Base-by-base conservation (phyloP, 805 yeast genomes). In the Peterozyma xylosa region DNA sequence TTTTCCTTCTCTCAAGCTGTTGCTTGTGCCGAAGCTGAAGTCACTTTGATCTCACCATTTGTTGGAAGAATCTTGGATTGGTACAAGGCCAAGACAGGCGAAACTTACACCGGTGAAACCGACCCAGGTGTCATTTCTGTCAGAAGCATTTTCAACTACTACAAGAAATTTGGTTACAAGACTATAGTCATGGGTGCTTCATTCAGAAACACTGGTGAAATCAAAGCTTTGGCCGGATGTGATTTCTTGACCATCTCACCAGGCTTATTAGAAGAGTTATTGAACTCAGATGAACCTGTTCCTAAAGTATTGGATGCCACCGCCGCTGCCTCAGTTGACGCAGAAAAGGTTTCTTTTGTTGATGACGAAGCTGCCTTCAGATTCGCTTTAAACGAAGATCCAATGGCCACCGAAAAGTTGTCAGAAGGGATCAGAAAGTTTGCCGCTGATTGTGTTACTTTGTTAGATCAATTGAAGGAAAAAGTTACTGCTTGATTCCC, bases 161-260 rank as follows among this genome's bases (percentile, higher is more conserved):
- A 93, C 86, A 93, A 93, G 83, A 91, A 91, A 74, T 87, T 68
- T 70, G 91, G 83, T 57, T 93, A 93, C 82, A 78, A 91, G 60
- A 93, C 99, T 67, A 90, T 93, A 64, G 98, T 93, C 63, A 93
- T 93, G 99, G 99, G 99, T 71, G 99, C 99, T 48, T 91, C 98
- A 48, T 91, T 93, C 89, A 91, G 99, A 82, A 93, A 90, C 77
- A 68, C 73, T 50, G 96, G 89, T 56, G 99, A 91, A 74, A 87
- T 93, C 71, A 84, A 82, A 70, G 96, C 95, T 57, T 76, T 93
- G 58, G 97, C 99, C 48, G 99, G 99, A 68, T 82, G 87, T 63
- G 99, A 93, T 68, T 89, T 73, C 80, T 76, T 93, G 71, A 93
- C 99, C 63, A 89, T 93, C 60, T 76, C 98, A 57, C 98, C 98